Base-by-base conservation (phyloP, 768 basidiomycete genomes). In the Trametes gibbosa region DNA sequence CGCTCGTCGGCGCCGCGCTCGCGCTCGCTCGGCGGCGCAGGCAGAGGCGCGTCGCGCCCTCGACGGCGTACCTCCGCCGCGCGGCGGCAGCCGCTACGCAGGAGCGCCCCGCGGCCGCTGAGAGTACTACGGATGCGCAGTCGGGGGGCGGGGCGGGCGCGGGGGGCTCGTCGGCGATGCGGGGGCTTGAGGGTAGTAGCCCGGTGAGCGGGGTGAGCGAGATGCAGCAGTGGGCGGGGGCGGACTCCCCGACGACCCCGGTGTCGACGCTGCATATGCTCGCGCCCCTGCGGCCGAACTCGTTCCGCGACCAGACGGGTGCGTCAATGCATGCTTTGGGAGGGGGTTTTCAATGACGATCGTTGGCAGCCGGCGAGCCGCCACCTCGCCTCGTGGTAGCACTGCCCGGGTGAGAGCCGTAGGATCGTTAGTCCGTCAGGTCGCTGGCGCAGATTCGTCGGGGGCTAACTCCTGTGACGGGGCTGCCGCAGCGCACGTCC, bases 41-140 rank as follows among this genome's bases (percentile, higher is more conserved):
- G 50, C 21, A 35, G 35, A 47, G 25, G 8, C 58, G 51, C n/a
- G 37, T 48, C 37, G 51, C 58, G 37, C 58, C 58, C 14, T 59
- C 58, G 25, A 47, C 50, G 51, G 45, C 34, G 45, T 59, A 49
- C 27, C 29, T 52, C 5, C 35, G 29, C 25, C 48, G 58, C 27
- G 41, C 37, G 17, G 49, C 49, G 8, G 56, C 37, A 23, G 24
- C 49, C 7, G 25, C 23, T 21, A 32, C 35, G 2, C 43, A 39
- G 9, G 41, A 46, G 4, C 24, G 43, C 35, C 41, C 29, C 27
- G 42, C 27, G 5, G 4, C 2, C 35, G 37, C 14, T 35, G 35
- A 37, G 41, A 17, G 8, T 2, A 3, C 6, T n/a, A 42, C n/a
- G n/a, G n/a, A 8, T 21, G 41, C 17, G 41, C 17, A 42, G 3